Evolutionary conservation across 805 yeast genomes (phyloP).

Genomic region (Ogataea paraovalis): DNA sequence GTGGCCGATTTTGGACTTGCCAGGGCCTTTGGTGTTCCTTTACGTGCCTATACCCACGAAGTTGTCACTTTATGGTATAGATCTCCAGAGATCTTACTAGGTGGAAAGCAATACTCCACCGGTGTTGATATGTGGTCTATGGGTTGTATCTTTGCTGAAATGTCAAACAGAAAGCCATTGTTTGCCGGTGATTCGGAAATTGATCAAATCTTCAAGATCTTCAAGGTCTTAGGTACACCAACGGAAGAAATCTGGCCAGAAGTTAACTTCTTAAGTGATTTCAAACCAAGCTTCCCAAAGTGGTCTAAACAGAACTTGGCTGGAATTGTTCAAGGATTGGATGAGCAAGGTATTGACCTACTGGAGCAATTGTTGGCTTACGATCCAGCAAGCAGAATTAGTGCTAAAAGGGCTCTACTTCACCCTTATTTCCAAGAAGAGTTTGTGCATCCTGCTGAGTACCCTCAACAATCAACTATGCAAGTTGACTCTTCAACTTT

Average conservation of each 20-base stretch:
- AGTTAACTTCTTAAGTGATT: conserved; percentile 85
- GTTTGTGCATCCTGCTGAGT: conserved; percentile 23
- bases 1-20: conserved; percentile 94
- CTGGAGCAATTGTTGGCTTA: conserved; percentile 75
- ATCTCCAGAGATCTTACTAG: conserved; percentile 92
- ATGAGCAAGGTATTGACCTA: conserved; percentile 78
- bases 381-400: conserved; percentile 90
- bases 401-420: conserved; percentile 86
- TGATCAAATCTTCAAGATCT: conserved; percentile 92
- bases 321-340: conserved; percentile 74
- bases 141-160: conserved; percentile 96
- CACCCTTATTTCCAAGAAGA: conserved; percentile 83
- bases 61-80: conserved; percentile 98
- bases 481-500: conserved; percentile 34
- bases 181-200: conserved; percentile 98
- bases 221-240: conserved; percentile 91
- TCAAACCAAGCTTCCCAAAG: conserved; percentile 87
- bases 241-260: conserved; percentile 94
- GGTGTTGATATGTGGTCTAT: conserved; percentile 99
- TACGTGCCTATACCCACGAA: conserved; percentile 95
- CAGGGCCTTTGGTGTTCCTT: conserved; percentile 95
- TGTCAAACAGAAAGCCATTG: conserved; percentile 92
- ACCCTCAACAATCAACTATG: conserved; percentile 33
- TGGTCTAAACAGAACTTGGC: conserved; percentile 74
- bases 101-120: conserved; percentile 95